These are phyloP conservation scores for Dunaliella sp. DNA, from an alignment of 139 green algal species.

Conservation along the genomic window DNA sequence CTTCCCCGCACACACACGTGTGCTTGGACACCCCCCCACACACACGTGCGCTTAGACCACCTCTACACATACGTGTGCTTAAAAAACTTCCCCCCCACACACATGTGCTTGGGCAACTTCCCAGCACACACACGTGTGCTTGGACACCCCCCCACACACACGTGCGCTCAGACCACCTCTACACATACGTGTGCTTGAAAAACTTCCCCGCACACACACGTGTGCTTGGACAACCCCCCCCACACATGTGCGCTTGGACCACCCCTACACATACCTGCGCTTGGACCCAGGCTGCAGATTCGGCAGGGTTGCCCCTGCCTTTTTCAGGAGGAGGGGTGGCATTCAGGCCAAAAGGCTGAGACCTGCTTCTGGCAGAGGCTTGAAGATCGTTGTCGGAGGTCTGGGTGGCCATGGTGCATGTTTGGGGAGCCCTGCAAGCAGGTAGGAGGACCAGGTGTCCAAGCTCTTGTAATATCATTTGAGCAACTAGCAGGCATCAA, in stretches of 20 bases:
- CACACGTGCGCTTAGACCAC: too few relatives aligned
- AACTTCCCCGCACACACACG: neutral
- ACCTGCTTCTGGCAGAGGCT: neutral
- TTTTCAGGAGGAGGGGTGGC: neutral
- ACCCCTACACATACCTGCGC: neutral
- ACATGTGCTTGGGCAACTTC: too few relatives aligned
- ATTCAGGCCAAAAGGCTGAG: neutral
- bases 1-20: too few relatives aligned
- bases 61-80: too few relatives aligned
- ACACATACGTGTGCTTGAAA: neutral
- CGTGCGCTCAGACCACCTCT: neutral
- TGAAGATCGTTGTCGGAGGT: neutral
- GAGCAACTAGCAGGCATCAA: neutral
- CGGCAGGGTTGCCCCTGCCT: neutral
- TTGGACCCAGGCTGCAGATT: neutral
- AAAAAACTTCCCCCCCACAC: too few relatives aligned
- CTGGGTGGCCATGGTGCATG: neutral
- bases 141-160: too few relatives aligned
- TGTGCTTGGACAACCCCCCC: neutral
- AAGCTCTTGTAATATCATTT: neutral
- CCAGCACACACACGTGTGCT: neutral
- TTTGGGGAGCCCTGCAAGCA: neutral
- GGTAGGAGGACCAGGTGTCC: neutral
- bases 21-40: too few relatives aligned
- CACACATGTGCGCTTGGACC: neutral